These are phyloP conservation scores for Pseudogymnoascus verrucosus DNA, from an alignment of 2,329 filamentous ascomycete genomes.

Conservation along the genomic window DNA sequence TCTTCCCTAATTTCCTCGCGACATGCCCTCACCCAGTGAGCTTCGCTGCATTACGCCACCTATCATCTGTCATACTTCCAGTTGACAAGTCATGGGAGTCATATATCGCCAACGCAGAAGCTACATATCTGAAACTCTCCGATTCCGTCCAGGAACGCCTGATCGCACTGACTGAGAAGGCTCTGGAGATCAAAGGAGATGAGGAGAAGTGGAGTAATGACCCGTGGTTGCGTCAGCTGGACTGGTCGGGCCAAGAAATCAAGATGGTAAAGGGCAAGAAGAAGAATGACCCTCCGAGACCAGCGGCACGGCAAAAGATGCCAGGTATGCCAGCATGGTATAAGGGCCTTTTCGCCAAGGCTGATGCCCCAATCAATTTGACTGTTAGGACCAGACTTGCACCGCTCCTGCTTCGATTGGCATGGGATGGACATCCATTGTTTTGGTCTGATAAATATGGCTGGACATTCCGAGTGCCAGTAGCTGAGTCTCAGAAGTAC, in stretches of 20 bases:
- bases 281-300: constrained; percentile 71
- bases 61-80: constrained; percentile 89
- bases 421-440: constrained; percentile 84
- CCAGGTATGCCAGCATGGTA: constrained; percentile 96
- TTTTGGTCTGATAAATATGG: constrained; percentile 90
- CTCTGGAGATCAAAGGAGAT: constrained; percentile 64
- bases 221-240: constrained; percentile 86
- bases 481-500: constrained; percentile 56
- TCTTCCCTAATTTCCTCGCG: constrained; percentile 81
- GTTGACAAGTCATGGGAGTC: constrained; percentile 81
- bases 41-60: constrained; percentile 84
- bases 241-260: constrained; percentile 91
- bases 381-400: constrained; percentile 84
- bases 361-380: constrained; percentile 60
- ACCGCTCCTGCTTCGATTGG: constrained; percentile 71
- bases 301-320: constrained; percentile 78
- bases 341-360: constrained; percentile 74
- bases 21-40: constrained; percentile 95
- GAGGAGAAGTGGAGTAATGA: constrained; percentile 65
- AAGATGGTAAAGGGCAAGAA: constrained; percentile 88
- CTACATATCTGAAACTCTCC: constrained; percentile 69
- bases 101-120: constrained; percentile 78
- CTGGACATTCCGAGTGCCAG: constrained; percentile 80
- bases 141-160: constrained; percentile 72
- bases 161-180: constrained; percentile 64